These are phyloP conservation scores for Pharus latifolius DNA, from an alignment of 176 grass and related monocot species.

Conservation along the genomic window DNA sequence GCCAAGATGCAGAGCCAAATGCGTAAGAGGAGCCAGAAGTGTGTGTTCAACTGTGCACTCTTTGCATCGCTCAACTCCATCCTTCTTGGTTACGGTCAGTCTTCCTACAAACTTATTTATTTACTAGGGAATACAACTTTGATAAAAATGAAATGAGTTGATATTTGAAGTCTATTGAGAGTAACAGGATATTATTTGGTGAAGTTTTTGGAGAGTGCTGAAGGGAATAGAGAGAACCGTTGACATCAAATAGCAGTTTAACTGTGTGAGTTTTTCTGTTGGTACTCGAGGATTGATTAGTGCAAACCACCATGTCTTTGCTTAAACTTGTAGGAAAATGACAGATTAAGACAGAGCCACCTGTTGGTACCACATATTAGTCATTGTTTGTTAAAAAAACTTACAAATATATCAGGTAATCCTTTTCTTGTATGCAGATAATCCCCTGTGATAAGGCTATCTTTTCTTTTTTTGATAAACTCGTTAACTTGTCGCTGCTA, in stretches of 20 bases:
- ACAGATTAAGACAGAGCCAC: not conserved
- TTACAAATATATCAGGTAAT: too few relatives aligned
- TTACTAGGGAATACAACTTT: too few relatives aligned
- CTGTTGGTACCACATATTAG: too few relatives aligned
- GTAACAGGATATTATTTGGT: too few relatives aligned
- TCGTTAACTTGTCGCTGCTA: not conserved
- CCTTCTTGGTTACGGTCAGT: constrained; percentile 81
- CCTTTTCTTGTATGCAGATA: too few relatives aligned
- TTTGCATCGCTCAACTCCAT: constrained; percentile 74
- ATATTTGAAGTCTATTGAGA: too few relatives aligned
- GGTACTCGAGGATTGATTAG: constrained; percentile 8
- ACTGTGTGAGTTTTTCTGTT: not conserved
- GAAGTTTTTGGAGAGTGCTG: constrained; percentile 6
- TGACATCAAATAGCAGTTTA: not conserved
- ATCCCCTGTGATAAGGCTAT: not conserved
- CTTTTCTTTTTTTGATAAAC: not conserved
- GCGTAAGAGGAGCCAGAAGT: constrained; percentile 26
- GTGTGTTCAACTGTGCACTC: constrained; percentile 61
- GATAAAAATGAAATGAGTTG: too few relatives aligned
- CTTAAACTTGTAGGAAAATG: constrained; percentile 22
- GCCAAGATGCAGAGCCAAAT: constrained; percentile 30
- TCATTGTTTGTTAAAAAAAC: too few relatives aligned
- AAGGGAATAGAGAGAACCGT: not conserved
- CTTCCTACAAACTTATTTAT: not conserved
- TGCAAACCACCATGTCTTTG: constrained; percentile 24